phyloP scores from a whole-genome alignment of 208 protist species.

The Crithidia bombi region DNA sequence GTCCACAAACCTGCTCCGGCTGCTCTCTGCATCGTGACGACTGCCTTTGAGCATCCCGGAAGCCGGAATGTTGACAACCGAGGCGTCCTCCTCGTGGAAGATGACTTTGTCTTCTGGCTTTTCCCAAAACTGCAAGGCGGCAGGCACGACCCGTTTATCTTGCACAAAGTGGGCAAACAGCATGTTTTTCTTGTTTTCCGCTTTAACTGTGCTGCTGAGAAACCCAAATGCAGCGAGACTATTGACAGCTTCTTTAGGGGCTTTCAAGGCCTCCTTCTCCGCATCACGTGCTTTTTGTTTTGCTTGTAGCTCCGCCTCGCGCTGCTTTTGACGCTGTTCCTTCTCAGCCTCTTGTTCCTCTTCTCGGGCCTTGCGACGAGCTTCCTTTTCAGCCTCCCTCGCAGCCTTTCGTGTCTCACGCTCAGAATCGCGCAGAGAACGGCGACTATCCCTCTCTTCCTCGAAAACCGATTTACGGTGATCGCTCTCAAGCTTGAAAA shows the following conservation, averaged over 20 bases:
- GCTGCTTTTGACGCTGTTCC: slow-evolving; percentile 14
- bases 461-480: slow-evolving; percentile 20
- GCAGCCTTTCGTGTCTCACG: slow-evolving; percentile 30
- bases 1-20: slow-evolving; percentile 26
- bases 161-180: slow-evolving; percentile 83
- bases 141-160: slow-evolving; percentile 74
- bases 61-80: slow-evolving; percentile 19
- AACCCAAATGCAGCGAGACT: slow-evolving; percentile 74
- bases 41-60: not conserved
- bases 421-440: slow-evolving; percentile 21
- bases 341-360: slow-evolving; percentile 34
- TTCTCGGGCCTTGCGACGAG: slow-evolving; percentile 30
- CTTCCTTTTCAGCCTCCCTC: slow-evolving; percentile 27
- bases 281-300: slow-evolving; percentile 29
- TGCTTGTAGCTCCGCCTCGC: slow-evolving; percentile 24
- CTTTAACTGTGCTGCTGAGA: slow-evolving; percentile 42
- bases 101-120: not conserved
- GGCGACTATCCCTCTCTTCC: slow-evolving; percentile 21
- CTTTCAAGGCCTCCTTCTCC: slow-evolving; percentile 24
- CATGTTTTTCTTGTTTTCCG: slow-evolving; percentile 44
- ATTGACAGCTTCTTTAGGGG: slow-evolving; percentile 27
- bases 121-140: slow-evolving; percentile 70
- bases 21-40: slow-evolving; percentile 9
- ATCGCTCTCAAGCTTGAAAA: slow-evolving; percentile 28
- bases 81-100: slow-evolving; percentile 28